These are phyloP conservation scores for Ustilago nuda DNA, from an alignment of 1,284 basidiomycete species.

Conservation along the genomic window DNA sequence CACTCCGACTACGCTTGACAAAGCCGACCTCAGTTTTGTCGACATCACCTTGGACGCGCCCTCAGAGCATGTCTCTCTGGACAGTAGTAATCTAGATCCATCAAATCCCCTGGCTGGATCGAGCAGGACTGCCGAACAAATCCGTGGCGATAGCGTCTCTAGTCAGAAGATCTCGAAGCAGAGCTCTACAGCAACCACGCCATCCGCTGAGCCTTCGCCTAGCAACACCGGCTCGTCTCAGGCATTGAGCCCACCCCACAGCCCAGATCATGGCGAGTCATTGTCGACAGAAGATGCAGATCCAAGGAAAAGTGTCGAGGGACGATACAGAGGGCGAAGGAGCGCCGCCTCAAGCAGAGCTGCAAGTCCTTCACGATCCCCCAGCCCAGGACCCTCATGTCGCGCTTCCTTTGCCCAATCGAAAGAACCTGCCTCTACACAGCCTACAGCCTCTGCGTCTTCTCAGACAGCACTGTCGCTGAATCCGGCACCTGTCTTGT, in stretches of 20 bases:
- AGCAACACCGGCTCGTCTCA: not conserved
- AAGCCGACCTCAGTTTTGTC: conserved; percentile 47
- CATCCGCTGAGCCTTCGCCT: not conserved
- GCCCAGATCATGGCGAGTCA: conserved; percentile 8
- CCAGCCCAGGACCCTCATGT: conserved; percentile 15
- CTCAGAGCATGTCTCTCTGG: not conserved
- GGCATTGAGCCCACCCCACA: conserved; percentile 18
- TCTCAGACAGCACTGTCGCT: not conserved
- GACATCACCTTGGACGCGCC: conserved; percentile 40
- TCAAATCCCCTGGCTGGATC: conserved; percentile 23
- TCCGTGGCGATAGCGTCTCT: conserved; percentile 39
- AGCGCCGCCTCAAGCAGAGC: conserved; percentile 33
- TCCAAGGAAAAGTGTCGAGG: conserved; percentile 21
- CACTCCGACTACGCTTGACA: conserved; percentile 15
- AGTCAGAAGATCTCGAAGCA: conserved; percentile 14
- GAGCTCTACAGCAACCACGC: not conserved
- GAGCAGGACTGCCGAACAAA: conserved; percentile 37
- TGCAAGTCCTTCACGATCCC: conserved; percentile 27
- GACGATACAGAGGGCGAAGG: conserved; percentile 39
- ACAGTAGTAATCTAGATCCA: conserved; percentile 2
- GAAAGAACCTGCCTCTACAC: not conserved
- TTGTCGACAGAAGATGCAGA: not conserved
- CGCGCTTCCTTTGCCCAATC: conserved; percentile 15
- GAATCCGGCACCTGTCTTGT: conserved; percentile 20
- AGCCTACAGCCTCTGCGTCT: not conserved